These are phyloP conservation scores for Bondarzewia mesenterica DNA, from an alignment of 1,284 basidiomycete genomes.

Conservation along the genomic window DNA sequence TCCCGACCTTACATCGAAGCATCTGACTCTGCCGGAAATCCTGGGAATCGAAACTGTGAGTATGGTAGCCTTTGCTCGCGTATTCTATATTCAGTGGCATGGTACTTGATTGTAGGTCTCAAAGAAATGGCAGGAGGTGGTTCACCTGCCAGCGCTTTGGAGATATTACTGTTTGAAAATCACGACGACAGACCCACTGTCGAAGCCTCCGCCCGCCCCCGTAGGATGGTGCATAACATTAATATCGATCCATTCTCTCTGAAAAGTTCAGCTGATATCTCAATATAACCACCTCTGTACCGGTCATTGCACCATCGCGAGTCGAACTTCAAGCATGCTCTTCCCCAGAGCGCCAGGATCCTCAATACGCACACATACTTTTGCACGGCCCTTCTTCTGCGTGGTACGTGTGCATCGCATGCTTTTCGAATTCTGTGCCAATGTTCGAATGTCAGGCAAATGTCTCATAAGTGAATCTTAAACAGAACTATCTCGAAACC, in stretches of 20 bases:
- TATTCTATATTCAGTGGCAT: too few relatives aligned
- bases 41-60: constrained; percentile 48
- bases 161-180: constrained; percentile 66
- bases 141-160: constrained; percentile 73
- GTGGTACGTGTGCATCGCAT: constrained; percentile 43
- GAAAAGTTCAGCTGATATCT: not conserved
- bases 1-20: constrained; percentile 54
- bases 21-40: constrained; percentile 59
- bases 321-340: constrained; percentile 71
- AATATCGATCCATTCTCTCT: not conserved
- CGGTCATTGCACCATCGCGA: constrained; percentile 80
- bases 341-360: constrained; percentile 73
- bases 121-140: constrained; percentile 64
- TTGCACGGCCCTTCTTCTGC: constrained; percentile 76
- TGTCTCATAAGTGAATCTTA: constrained; percentile 83
- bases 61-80: constrained; percentile 5
- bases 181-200: constrained; percentile 68
- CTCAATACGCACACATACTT: constrained; percentile 83
- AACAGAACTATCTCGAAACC: constrained; percentile 81
- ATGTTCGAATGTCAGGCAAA: constrained; percentile 35
- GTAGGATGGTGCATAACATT: constrained; percentile 56
- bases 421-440: not conserved
- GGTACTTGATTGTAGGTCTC: constrained; percentile 44
- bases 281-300: constrained; percentile 46
- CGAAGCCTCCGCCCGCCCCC: constrained; percentile 49